Percentiles rank a stretch among this genome's conserved stretches.
phyloP scores from a whole-genome alignment of 768 basidiomycete genomes.

The Russula brevipes region DNA sequence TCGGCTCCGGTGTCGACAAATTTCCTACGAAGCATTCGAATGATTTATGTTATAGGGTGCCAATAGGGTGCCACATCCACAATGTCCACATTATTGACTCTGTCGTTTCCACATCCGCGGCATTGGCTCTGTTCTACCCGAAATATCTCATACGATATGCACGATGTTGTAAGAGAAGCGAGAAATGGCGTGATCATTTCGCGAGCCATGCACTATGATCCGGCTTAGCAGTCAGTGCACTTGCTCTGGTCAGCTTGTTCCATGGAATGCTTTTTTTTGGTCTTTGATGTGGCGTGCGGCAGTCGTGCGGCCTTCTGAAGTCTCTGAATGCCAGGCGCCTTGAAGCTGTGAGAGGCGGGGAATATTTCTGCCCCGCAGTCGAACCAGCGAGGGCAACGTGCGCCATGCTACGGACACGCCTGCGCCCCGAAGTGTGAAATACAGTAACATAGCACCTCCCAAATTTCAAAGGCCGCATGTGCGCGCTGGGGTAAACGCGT shows the following conservation, averaged over 20 bases:
- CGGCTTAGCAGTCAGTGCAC: neutral
- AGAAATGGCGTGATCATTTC: neutral
- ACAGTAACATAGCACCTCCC: too few species aligned
- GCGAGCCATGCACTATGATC: neutral
- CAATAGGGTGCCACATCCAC: too few species aligned
- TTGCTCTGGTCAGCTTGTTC: neutral
- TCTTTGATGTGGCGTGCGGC: neutral
- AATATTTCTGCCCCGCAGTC: constrained; percentile 5
- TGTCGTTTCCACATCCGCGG: too few species aligned
- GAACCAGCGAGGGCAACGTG: neutral
- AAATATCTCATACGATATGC: too few species aligned
- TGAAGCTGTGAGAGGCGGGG: constrained; percentile 6
- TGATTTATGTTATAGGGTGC: too few species aligned
- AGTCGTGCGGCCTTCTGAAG: neutral
- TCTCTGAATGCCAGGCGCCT: constrained; percentile 1
- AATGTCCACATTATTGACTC: too few species aligned
- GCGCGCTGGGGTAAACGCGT: too few species aligned
- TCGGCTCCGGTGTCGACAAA: too few species aligned
- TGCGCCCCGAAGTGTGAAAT: neutral
- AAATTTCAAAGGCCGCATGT: too few species aligned
- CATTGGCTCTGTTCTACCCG: too few species aligned
- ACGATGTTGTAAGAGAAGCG: neutral
- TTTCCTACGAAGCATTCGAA: too few species aligned
- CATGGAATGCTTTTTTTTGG: neutral
- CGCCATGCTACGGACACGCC: constrained; percentile 1